A percentile compares a stretch with the other conserved stretches of the same genome.
phyloP scores from a whole-genome alignment of 164 flowering plant species.

The Nymphaea thermarum region DNA sequence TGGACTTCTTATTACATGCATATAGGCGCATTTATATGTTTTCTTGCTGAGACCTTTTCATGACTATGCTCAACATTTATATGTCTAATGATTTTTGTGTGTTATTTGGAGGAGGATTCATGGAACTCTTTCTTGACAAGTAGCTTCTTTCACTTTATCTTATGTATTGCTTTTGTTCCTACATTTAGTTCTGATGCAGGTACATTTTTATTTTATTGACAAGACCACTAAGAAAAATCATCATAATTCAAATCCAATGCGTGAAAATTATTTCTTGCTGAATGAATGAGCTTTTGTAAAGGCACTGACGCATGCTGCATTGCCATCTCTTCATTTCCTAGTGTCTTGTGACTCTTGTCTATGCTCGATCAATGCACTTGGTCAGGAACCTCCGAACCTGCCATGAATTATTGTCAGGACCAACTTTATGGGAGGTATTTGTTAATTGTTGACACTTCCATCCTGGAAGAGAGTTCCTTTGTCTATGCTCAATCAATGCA shows the following conservation, averaged over 20 bases:
- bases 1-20: no score
- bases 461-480: no score
- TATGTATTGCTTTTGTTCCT: no score
- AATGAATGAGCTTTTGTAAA: neutral
- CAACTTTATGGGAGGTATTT: neutral
- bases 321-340: neutral
- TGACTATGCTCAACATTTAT: no score
- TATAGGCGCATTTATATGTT: no score
- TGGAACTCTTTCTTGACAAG: no score
- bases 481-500: no score
- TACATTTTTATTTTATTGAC: neutral
- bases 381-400: neutral
- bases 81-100: neutral
- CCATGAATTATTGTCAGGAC: neutral
- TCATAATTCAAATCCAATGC: no score
- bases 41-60: constrained; percentile 27
- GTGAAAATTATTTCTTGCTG: neutral
- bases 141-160: no score
- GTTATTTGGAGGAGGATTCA: neutral
- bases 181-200: no score
- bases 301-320: neutral
- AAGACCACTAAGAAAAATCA: neutral
- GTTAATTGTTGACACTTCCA: no score
- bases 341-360: neutral
- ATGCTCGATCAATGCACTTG: neutral